Base-by-base conservation (phyloP, 169 alveolate species). In the Babesia ovata region DNA sequence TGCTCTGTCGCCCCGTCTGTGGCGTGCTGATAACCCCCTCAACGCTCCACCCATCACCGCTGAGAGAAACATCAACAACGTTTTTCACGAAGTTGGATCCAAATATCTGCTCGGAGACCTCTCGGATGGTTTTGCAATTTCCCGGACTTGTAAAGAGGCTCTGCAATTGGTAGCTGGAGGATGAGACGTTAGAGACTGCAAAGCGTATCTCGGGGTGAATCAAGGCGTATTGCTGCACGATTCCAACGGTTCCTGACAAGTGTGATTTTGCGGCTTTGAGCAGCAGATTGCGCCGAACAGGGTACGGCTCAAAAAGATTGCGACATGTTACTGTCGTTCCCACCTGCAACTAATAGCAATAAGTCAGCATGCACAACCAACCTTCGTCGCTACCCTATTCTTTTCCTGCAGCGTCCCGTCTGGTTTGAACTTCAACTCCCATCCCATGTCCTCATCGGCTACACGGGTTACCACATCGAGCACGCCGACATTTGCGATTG, bases 401-500 rank as follows among this genome's bases (percentile, higher is more conserved):
- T 78, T 84, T 17, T 75, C 74, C 39, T 59, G 45, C 29, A 90
- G 42, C 44, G 84, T 75, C 19, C 94, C 94, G 39, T 75, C 77
- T 14, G 53, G 46, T 19, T 82, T 91, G 72, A 79, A 92, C 71
- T 52, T 45, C 65, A 92, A 75, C 9, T 67, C 65, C 76, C 92
- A 75, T 16, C 92, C 95, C 60, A 70, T 75, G 33, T 79, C 87
- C 29, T 66, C 79, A 19, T 85, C 45, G 14, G 87, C 92, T 26
- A 70, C 49, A 9, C 92, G 84, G 13, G 95, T 92, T 53, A 70
- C 73, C 48, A 92, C 81, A 49, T 63, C 73, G 46, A 92, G 69
- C 26, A 67, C 75, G 57, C 92, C 65, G 60, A 92, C 66, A 69
- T 77, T 83, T 42, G 93, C 88, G 63, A 92, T 79, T 0, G 94